Conservation (phyloP, 2,329 filamentous ascomycete genomes). For the Domatiomyces catenatus region DNA sequence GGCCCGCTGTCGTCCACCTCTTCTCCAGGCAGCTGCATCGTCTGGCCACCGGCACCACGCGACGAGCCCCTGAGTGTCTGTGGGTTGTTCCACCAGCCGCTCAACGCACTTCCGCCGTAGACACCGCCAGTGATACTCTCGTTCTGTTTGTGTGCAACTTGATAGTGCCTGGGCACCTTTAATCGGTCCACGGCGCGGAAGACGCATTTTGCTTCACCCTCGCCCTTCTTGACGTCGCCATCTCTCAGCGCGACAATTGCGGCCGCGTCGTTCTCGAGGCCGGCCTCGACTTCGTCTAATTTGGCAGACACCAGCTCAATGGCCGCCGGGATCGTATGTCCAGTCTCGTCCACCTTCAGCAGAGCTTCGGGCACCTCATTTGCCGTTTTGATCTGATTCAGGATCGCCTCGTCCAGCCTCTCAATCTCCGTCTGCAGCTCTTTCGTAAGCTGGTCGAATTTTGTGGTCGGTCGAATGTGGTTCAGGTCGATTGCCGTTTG, state of each 20-base stretch:
- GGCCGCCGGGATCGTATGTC: conserved; percentile 50
- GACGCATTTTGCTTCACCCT: conserved; percentile 52
- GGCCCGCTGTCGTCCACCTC: conserved; percentile 32
- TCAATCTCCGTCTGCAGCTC: conserved; percentile 66
- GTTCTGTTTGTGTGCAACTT: conserved; percentile 27
- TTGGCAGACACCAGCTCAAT: conserved; percentile 48
- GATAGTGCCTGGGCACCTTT: conserved; percentile 51
- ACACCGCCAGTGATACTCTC: conserved; percentile 11
- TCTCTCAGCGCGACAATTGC: conserved; percentile 43
- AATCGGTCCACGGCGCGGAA: conserved; percentile 63
- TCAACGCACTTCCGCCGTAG: conserved; percentile 14
- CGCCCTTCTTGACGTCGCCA: conserved; percentile 45
- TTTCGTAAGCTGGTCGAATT: conserved; percentile 78
- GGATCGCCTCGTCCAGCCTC: conserved; percentile 62
- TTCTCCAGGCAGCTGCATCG: conserved; percentile 33
- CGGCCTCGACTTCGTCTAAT: conserved; percentile 46
- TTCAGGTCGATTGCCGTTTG: conserved; percentile 65
- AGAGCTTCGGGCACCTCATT: conserved; percentile 62
- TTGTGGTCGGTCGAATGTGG: conserved; percentile 70
- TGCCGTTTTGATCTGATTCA: conserved; percentile 57
- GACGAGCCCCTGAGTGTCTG: conserved; percentile 21
- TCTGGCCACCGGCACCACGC: conserved; percentile 23
- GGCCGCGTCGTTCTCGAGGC: conserved; percentile 46
- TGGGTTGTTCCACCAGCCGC: conserved; percentile 20
- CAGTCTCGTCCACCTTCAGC: conserved; percentile 45